These are phyloP conservation scores for Pyricularia pennisetigena DNA, from an alignment of 2,329 filamentous ascomycete genomes.

Conservation along the genomic window DNA sequence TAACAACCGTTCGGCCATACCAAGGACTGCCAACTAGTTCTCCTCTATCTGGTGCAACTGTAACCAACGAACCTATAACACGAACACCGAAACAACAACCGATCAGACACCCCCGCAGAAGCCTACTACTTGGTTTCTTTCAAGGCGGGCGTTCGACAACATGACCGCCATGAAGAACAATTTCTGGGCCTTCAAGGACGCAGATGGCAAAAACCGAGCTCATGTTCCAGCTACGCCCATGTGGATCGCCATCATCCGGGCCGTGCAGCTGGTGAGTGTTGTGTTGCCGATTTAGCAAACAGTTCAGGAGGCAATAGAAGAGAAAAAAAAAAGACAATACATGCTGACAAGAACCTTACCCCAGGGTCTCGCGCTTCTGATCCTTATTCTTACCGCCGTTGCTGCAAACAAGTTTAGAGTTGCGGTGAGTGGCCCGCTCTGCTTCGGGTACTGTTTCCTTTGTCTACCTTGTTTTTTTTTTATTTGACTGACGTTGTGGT, in stretches of 20 bases:
- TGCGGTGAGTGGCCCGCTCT: background rate
- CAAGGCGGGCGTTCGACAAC: background rate
- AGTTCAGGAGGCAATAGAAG: background rate
- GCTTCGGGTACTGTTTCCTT: background rate
- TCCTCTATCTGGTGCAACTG: background rate
- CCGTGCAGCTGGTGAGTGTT: constrained; percentile 8
- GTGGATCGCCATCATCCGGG: constrained; percentile 11
- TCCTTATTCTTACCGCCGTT: constrained; percentile 2
- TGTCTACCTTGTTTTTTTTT: too few relatives aligned
- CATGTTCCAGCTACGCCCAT: constrained; percentile 11
- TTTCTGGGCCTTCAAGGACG: constrained; percentile 6
- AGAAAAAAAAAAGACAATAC: background rate
- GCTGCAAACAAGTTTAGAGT: background rate
- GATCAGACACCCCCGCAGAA: background rate
- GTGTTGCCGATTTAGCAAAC: background rate
- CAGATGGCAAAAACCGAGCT: constrained; percentile 10
- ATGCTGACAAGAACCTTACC: background rate
- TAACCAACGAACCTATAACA: background rate
- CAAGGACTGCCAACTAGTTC: background rate
- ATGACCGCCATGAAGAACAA: constrained; percentile 4
- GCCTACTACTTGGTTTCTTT: background rate
- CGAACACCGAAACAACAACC: background rate
- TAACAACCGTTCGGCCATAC: background rate
- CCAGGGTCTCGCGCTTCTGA: background rate
- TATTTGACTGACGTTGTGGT: background rate